Conservation (phyloP, 176 grass and related monocot species). For the Aechmea fasciata region DNA sequence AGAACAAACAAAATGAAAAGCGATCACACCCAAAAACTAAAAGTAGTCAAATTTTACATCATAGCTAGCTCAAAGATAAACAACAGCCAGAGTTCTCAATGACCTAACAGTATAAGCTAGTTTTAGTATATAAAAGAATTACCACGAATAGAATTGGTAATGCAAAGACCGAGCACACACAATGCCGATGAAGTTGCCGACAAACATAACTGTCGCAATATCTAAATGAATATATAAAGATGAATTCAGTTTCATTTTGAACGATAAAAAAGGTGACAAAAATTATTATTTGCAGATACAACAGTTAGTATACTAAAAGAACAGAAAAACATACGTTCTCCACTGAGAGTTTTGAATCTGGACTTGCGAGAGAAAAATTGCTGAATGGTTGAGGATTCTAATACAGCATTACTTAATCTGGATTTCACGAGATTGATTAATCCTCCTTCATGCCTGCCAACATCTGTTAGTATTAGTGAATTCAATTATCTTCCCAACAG, state of each 20-base stretch:
- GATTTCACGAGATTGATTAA: slow-evolving; percentile 41
- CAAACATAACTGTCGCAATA: slow-evolving; percentile 73
- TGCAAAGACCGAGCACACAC: slow-evolving; percentile 74
- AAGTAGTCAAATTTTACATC: no score
- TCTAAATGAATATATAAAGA: slow-evolving; percentile 42
- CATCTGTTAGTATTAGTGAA: background rate
- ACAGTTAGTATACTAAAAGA: slow-evolving; percentile 1
- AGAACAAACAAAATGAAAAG: no score
- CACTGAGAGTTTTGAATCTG: slow-evolving; percentile 34
- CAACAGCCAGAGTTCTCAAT: background rate
- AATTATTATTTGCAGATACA: background rate
- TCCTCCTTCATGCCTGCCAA: slow-evolving; percentile 56
- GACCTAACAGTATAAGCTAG: background rate
- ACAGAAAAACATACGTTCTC: slow-evolving; percentile 44
- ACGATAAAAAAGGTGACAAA: background rate
- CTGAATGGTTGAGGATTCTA: slow-evolving; percentile 28
- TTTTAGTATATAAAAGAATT: slow-evolving; percentile 9
- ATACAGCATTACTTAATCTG: slow-evolving; percentile 38
- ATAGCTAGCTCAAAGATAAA: no score
- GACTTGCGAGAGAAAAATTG: slow-evolving; percentile 32
- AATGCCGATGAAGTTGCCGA: slow-evolving; percentile 87
- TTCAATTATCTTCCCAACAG: background rate
- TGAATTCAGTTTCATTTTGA: slow-evolving; percentile 24
- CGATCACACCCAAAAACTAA: no score
- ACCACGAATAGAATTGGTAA: slow-evolving; percentile 97